Conservation (phyloP, 805 yeast genomes). For the Candida gorgasii region DNA sequence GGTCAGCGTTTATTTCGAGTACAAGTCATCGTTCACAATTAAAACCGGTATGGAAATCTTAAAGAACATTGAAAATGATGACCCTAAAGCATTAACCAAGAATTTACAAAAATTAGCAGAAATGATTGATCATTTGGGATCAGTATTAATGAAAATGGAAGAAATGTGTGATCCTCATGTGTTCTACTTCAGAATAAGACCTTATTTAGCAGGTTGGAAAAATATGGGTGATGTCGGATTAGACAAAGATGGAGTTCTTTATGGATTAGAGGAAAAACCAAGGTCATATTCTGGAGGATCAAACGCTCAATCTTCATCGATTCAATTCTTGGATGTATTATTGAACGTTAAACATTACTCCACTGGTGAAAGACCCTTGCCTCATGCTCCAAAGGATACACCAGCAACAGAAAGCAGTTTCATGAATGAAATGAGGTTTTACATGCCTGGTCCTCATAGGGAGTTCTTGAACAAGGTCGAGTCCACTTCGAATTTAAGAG, state of each 20-base stretch:
- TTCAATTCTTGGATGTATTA: slow-evolving; percentile 81
- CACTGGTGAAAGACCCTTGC: slow-evolving; percentile 58
- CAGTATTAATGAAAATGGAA: slow-evolving; percentile 76
- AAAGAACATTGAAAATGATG: slow-evolving; percentile 49
- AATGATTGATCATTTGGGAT: slow-evolving; percentile 69
- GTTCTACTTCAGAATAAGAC: slow-evolving; percentile 83
- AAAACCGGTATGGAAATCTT: slow-evolving; percentile 69
- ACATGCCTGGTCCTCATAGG: slow-evolving; percentile 89
- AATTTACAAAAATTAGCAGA: slow-evolving; percentile 69
- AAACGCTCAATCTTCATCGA: slow-evolving; percentile 88
- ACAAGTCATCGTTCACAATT: slow-evolving; percentile 73
- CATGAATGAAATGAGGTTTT: slow-evolving; percentile 78
- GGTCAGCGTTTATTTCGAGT: slow-evolving; percentile 84
- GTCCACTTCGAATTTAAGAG: slow-evolving; percentile 58
- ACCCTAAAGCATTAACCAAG: slow-evolving; percentile 41
- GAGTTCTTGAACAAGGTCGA: slow-evolving; percentile 67
- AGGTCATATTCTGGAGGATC: slow-evolving; percentile 82
- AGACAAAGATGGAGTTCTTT: slow-evolving; percentile 65
- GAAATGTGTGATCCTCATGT: slow-evolving; percentile 95
- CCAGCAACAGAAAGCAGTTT: slow-evolving; percentile 40
- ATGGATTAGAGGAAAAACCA: slow-evolving; percentile 63
- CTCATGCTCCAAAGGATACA: slow-evolving; percentile 17
- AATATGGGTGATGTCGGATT: slow-evolving; percentile 88
- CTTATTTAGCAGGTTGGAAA: slow-evolving; percentile 92
- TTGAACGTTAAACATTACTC: slow-evolving; percentile 77